Evolutionary conservation across 768 basidiomycete genomes (phyloP), one percentile per base, ranked within the genome.

Genomic region (Amanita subjunquillea): DNA sequence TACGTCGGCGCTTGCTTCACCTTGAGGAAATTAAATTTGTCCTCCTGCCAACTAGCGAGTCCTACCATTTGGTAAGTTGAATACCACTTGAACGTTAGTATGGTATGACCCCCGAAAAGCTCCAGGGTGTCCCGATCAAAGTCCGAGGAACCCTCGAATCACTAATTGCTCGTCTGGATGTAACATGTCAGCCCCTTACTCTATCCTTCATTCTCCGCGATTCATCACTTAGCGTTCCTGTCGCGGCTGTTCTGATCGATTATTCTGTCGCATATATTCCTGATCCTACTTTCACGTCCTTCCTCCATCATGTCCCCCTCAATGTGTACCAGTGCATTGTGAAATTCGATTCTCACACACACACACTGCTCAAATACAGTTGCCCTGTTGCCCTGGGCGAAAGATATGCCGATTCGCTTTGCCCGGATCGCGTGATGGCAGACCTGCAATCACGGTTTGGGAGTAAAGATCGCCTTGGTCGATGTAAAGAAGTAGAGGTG

Each of bases 181-280:
- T 43, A 41, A 51, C 30, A 44, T 23, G n/a, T 12, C 22, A 32
- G 9, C 50, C 42, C 29, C 41, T 44, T 6, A 29, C 41, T 32
- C 56, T 67, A 50, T 60, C 64, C 45, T 56, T 76, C 27, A 60
- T 68, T 9, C 51, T 56, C 39, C 50, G 50, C 23, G 57, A 69
- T 12, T 46, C 66, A 15, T 58, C 63, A 51, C 59, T 51, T 8
- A 63, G 69, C 2, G 65, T 85, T 39, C 76, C 83, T 12, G 67
- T 85, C 4, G 79, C 83, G 3, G 83, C 72, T 1, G 54, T 81
- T 6, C 61, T 85, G 23, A 73, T 85, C 32, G 82, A 82, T 54
- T 85, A 85, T 57, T 77, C 78, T 7, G 73, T 83, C 7, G 71
- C 74, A 22, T 82, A 82, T 47, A 60, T 74, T 29, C 72, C 72